These are phyloP conservation scores for Penicillium hesseltinei DNA, from an alignment of 2,329 filamentous ascomycete genomes.

Conservation along the genomic window DNA sequence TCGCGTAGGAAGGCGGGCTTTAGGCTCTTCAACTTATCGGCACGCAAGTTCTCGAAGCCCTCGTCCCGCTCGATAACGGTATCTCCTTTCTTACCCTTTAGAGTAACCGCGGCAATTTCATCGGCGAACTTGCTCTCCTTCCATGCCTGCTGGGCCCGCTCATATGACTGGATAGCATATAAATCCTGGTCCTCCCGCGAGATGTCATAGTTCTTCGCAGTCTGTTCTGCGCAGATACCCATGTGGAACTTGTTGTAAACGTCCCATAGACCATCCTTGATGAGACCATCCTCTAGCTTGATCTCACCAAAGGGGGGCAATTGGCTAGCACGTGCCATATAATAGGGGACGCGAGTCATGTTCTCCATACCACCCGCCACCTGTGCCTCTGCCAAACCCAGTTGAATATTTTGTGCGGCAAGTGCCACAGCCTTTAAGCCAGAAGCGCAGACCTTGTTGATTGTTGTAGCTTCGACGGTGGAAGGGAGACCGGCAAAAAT, in stretches of 20 bases:
- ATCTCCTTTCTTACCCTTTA: slow-evolving; percentile 81
- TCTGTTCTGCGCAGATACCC: slow-evolving; percentile 95
- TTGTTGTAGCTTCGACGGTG: slow-evolving; percentile 81
- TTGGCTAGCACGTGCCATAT: slow-evolving; percentile 76
- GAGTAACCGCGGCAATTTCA: slow-evolving; percentile 83
- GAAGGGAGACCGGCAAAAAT: slow-evolving; percentile 82
- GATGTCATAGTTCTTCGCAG: slow-evolving; percentile 80
- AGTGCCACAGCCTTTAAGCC: slow-evolving; percentile 89
- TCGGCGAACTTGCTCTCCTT: slow-evolving; percentile 77
- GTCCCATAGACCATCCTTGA: slow-evolving; percentile 93
- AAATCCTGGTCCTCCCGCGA: slow-evolving; percentile 84
- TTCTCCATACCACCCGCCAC: slow-evolving; percentile 97
- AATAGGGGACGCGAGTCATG: slow-evolving; percentile 93
- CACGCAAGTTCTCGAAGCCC: slow-evolving; percentile 80
- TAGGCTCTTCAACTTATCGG: slow-evolving; percentile 79
- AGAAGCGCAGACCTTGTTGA: slow-evolving; percentile 98
- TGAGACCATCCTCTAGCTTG: slow-evolving; percentile 83
- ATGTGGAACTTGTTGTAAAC: slow-evolving; percentile 97
- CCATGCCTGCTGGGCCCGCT: slow-evolving; percentile 88
- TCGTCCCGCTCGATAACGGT: slow-evolving; percentile 78
- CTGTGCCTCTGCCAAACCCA: slow-evolving; percentile 83
- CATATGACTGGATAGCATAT: slow-evolving; percentile 85
- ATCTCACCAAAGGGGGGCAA: slow-evolving; percentile 84
- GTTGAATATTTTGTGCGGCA: slow-evolving; percentile 90
- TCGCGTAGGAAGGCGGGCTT: slow-evolving; percentile 89